phyloP scores from a whole-genome alignment of 73 alveolate species.

The Tetrahymena thermophila region DNA sequence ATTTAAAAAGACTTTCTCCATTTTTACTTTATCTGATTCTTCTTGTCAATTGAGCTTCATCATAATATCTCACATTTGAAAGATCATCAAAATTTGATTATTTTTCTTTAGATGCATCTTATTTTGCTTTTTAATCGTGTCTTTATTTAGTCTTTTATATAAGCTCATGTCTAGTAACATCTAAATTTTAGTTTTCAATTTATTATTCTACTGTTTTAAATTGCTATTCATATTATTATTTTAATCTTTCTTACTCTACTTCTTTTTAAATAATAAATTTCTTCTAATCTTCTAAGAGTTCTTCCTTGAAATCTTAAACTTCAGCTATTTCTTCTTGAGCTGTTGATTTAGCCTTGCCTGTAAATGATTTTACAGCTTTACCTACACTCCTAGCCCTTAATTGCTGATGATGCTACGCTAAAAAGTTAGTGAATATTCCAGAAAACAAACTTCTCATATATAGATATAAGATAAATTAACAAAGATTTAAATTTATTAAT shows the following conservation, averaged over 20 bases:
- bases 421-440: background rate
- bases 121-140: background rate
- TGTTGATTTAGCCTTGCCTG: background rate
- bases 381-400: background rate
- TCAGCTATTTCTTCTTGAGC: background rate
- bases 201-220: background rate
- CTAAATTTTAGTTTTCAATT: background rate
- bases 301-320: background rate
- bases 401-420: background rate
- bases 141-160: background rate
- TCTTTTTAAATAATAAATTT: background rate
- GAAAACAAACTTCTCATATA: background rate
- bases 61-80: background rate
- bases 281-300: background rate
- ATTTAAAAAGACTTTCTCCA: background rate
- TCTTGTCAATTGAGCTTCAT: background rate
- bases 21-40: background rate
- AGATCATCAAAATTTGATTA: background rate
- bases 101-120: background rate
- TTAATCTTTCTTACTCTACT: background rate
- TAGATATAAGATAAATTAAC: background rate
- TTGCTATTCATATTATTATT: background rate
- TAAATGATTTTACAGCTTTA: background rate
- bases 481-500: background rate
- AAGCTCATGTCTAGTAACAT: background rate